Evolutionary conservation across 805 yeast species (phyloP), one percentile per base, ranked within the genome.

Genomic region (Metschnikowia lunata): DNA sequence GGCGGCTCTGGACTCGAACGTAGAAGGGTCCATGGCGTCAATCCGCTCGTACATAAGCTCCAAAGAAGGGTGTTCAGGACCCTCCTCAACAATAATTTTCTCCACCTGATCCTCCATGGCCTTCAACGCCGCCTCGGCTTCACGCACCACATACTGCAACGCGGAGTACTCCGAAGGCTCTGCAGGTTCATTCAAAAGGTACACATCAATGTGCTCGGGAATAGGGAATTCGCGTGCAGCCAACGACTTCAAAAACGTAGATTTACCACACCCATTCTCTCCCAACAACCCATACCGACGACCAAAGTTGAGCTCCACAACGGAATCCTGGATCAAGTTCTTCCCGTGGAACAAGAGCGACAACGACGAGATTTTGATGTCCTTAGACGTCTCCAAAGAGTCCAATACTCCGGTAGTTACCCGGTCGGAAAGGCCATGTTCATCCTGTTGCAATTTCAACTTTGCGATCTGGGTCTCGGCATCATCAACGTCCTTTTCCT

Each of bases 191-290:
- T 93, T 93, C 69, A 93, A 78, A 56, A 93, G 74, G 63, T 93
- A 93, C 47, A 93, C 78, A 73, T 93, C 99, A 57, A 93, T 88
- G 54, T 75, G 79, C 54, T 84, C 93, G 36, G 99, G 98, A 57
- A 91, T 78, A 47, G 99, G 99, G 71, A 78, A 93, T 71, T 93
- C 99, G 67, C 96, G 82, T 41, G 96, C 95, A 47, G 98, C 97
- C 58, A 93, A 69, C 34, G 98, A 85, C 69, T 88, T 88, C 65
- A 93, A 74, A 60, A 93, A 83, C 23, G 99, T 93, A 38, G 97
- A 89, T 72, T 93, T 93, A 74, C 99, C 99, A 75, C 98, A 93
- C 55, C 99, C 99, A 69, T 93, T 93, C 71, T 90, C 98, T 62
- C 99, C 99, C 62, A 93, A 78, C 50, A 93, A 77, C 73, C 99